These are phyloP conservation scores for Sporisorium scitamineum DNA, from an alignment of 1,284 basidiomycete genomes.

Conservation along the genomic window DNA sequence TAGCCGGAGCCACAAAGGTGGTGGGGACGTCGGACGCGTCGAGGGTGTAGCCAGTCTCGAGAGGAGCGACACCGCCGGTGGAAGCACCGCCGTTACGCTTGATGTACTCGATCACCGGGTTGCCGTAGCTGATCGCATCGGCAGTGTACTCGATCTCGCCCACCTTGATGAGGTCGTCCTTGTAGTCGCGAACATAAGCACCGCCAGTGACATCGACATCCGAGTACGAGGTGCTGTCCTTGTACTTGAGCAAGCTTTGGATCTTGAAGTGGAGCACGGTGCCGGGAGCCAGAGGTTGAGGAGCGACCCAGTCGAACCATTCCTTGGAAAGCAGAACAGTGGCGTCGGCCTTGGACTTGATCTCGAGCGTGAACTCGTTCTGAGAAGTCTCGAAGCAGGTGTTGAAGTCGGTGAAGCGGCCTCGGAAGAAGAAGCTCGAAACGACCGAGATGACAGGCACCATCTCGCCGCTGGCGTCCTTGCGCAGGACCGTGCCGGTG, in stretches of 20 bases:
- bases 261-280: constrained; percentile 89
- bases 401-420: constrained; percentile 89
- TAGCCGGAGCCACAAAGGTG: constrained; percentile 73
- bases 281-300: constrained; percentile 79
- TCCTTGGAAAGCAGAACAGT: constrained; percentile 94
- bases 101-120: constrained; percentile 92
- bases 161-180: constrained; percentile 61
- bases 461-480: constrained; percentile 74
- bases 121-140: constrained; percentile 72
- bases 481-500: constrained; percentile 54
- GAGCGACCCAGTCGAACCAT: constrained; percentile 94
- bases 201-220: constrained; percentile 82
- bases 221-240: constrained; percentile 87
- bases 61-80: constrained; percentile 78
- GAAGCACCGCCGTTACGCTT: constrained; percentile 87
- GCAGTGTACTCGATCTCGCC: constrained; percentile 60
- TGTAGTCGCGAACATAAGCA: constrained; percentile 62
- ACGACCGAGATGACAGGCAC: constrained; percentile 94
- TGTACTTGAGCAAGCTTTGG: constrained; percentile 86
- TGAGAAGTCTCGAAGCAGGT: constrained; percentile 90
- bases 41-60: constrained; percentile 74
- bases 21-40: constrained; percentile 42
- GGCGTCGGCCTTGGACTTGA: constrained; percentile 82
- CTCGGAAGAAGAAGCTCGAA: constrained; percentile 96
- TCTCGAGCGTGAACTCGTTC: constrained; percentile 85